Percentiles rank a stretch among this genome's conserved stretches.
Evolutionary conservation across 2,329 filamentous ascomycete genomes (phyloP).

Genomic region (Aspergillus chevalieri): DNA sequence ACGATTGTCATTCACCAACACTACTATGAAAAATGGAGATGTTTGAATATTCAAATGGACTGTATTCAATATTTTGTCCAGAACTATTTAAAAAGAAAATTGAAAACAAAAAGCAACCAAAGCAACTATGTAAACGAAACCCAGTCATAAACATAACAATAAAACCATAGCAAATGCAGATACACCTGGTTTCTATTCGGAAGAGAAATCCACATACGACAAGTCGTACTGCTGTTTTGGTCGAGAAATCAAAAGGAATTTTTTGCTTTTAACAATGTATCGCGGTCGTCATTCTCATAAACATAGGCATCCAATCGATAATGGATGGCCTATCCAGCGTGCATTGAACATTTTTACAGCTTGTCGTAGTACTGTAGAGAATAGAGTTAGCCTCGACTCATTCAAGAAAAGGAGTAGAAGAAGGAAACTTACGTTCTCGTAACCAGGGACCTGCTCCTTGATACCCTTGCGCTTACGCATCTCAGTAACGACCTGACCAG

Average conservation of each 20-base stretch:
- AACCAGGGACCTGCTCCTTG: constrained; percentile 88
- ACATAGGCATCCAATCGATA: constrained; percentile 30
- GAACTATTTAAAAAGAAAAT: constrained; percentile 13
- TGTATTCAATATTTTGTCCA: constrained; percentile 1
- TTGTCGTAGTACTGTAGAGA: constrained; percentile 87
- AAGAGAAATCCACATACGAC: constrained; percentile 25
- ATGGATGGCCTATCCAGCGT: constrained; percentile 38
- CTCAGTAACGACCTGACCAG: constrained; percentile 72
- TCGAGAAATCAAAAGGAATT: constrained; percentile 27
- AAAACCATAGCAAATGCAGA: constrained; percentile 24
- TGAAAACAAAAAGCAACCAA: constrained; percentile 9
- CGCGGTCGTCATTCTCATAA: constrained; percentile 41
- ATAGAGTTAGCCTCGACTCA: constrained; percentile 13
- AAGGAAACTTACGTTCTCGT: constrained; percentile 77
- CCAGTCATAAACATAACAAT: constrained; percentile 25
- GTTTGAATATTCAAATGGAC: background rate
- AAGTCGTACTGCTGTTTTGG: constrained; percentile 9
- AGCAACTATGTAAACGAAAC: constrained; percentile 19
- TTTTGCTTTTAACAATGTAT: constrained; percentile 29
- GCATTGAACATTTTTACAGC: constrained; percentile 62
- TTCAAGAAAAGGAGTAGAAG: background rate
- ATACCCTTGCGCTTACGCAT: constrained; percentile 99
- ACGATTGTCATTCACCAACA: background rate
- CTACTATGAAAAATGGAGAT: constrained; percentile 1
- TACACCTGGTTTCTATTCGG: constrained; percentile 26